Conservation (phyloP, 768 basidiomycete species). For the Lactifluus echinatus region DNA sequence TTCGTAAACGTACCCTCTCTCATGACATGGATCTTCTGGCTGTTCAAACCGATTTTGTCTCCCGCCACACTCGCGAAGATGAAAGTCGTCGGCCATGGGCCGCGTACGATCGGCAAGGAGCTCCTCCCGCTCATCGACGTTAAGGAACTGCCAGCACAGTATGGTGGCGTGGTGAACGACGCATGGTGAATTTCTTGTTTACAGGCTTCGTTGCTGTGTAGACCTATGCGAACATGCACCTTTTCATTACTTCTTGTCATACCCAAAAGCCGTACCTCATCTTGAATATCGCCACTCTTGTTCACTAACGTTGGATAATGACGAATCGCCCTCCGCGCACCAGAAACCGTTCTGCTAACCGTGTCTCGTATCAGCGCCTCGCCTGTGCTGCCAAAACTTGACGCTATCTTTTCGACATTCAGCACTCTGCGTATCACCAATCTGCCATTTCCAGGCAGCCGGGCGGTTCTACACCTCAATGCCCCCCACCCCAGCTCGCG, state of each 20-base stretch:
- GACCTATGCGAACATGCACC: neutral
- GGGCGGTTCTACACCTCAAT: no score
- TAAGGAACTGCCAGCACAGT: conserved; percentile 54
- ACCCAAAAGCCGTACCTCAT: no score
- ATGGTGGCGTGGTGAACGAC: conserved; percentile 57
- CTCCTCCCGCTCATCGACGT: conserved; percentile 49
- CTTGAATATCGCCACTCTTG: no score
- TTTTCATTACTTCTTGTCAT: neutral
- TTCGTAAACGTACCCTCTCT: conserved; percentile 75
- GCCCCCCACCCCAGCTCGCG: no score
- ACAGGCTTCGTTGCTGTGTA: neutral
- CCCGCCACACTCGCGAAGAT: conserved; percentile 74
- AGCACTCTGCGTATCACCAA: no score
- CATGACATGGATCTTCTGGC: conserved; percentile 78
- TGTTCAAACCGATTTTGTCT: conserved; percentile 66
- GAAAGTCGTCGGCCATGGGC: conserved; percentile 62
- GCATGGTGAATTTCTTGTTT: conserved; percentile 30
- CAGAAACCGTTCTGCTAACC: no score
- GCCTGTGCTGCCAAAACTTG: no score
- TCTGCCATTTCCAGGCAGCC: no score
- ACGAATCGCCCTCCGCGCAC: no score
- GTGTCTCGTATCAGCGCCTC: no score
- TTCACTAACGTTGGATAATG: no score
- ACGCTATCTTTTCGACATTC: no score
- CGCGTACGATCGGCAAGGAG: conserved; percentile 48